Evolutionary conservation across 2,329 filamentous ascomycete genomes (phyloP).

Genomic region (Trichoderma oligosporum): DNA sequence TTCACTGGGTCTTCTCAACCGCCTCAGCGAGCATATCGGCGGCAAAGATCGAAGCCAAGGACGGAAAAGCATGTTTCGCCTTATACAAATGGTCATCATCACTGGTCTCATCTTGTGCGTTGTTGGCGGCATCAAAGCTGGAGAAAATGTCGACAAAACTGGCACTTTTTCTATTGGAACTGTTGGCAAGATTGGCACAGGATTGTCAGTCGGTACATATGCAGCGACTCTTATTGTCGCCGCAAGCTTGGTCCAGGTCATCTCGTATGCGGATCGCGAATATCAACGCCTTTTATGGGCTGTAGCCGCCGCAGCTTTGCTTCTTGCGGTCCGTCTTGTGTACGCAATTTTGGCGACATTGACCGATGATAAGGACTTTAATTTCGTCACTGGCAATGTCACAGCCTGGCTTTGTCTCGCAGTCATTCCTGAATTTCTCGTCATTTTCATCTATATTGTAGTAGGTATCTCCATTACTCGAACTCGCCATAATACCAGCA

Average conservation of each 20-base stretch:
- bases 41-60: background rate
- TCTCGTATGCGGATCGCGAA: background rate
- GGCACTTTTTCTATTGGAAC: background rate
- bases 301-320: background rate
- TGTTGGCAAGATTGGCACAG: background rate
- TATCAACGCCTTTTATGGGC: background rate
- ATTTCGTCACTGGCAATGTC: background rate
- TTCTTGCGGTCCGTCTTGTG: background rate
- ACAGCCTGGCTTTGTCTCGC: background rate
- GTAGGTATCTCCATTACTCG: background rate
- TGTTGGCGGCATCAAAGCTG: background rate
- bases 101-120: background rate
- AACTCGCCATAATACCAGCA: too few relatives aligned
- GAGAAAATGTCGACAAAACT: background rate
- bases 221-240: background rate
- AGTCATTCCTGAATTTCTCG: background rate
- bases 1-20: background rate
- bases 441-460: background rate
- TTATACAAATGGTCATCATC: background rate
- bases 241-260: background rate
- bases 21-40: background rate
- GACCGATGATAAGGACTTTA: background rate
- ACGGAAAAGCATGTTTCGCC: background rate
- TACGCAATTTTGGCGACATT: background rate
- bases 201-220: background rate